Evolutionary conservation across 192 early-diverging fungal species (phyloP).

Genomic region (Thamnidium elegans): DNA sequence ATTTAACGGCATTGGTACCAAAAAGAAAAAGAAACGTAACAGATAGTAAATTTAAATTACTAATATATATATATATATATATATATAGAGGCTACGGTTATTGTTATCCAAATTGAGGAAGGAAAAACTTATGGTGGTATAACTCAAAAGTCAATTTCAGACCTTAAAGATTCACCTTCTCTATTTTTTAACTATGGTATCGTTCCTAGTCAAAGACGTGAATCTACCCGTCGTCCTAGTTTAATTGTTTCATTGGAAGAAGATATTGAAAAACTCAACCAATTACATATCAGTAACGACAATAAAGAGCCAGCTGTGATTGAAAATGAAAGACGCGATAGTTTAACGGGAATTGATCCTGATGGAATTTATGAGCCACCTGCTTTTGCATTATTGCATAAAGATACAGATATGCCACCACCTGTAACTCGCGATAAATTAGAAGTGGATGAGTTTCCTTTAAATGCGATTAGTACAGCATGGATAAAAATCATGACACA

Average conservation of each 20-base stretch:
- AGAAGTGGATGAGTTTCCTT: constrained; percentile 55
- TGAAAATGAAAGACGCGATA: neutral
- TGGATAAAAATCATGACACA: constrained; percentile 73
- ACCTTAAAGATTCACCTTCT: neutral
- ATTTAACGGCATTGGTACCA: neutral
- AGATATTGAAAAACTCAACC: neutral
- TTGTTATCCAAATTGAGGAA: constrained; percentile 18
- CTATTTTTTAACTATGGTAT: neutral
- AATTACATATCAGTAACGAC: neutral
- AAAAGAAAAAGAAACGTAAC: neutral
- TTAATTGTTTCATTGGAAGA: neutral
- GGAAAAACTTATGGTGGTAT: constrained; percentile 5
- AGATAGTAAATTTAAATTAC: neutral
- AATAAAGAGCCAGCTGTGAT: neutral
- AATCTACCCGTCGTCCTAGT: neutral
- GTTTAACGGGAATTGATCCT: constrained; percentile 34
- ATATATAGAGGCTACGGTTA: constrained; percentile 13
- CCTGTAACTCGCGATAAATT: constrained; percentile 52
- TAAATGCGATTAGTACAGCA: constrained; percentile 48
- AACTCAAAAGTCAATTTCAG: neutral
- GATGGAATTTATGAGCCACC: constrained; percentile 55
- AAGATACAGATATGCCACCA: constrained; percentile 57
- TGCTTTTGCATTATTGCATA: constrained; percentile 36
- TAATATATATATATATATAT: neutral
- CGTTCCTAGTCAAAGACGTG: constrained; percentile 2